Evolutionary conservation across 148 eudicot genomes (phyloP).

Genomic region (Amaranthus cruentus): DNA sequence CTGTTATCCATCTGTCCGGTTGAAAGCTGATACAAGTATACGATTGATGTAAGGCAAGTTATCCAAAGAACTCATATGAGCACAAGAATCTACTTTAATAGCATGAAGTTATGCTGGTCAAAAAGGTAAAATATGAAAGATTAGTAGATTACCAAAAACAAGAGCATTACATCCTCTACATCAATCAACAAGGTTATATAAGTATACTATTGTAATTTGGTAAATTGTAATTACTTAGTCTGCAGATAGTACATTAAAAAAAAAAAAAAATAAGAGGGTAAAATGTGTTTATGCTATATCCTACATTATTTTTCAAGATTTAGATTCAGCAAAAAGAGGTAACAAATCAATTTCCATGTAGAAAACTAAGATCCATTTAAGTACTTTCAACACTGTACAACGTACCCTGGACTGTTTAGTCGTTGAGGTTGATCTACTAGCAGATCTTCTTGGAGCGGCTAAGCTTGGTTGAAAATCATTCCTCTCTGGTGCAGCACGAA

Average conservation of each 20-base stretch:
- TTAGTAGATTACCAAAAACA: neutral
- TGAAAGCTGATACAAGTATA: constrained; percentile 50
- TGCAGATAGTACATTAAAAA: too few relatives aligned
- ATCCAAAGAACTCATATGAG: neutral
- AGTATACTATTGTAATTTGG: neutral
- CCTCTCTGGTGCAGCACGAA: constrained; percentile 62
- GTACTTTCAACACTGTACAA: neutral
- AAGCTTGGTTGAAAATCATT: constrained; percentile 48
- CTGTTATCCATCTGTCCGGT: constrained; percentile 67
- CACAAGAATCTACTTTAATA: neutral
- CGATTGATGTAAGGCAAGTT: neutral
- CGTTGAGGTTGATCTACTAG: constrained; percentile 56
- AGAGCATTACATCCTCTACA: neutral
- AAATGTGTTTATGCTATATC: too few relatives aligned
- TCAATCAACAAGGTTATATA: neutral
- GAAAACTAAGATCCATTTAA: neutral
- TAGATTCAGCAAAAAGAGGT: too few relatives aligned
- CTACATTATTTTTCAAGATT: too few relatives aligned
- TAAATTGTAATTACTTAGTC: too few relatives aligned
- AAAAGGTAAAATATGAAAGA: neutral
- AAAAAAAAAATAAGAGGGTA: too few relatives aligned
- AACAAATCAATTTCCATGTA: neutral
- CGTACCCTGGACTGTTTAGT: constrained; percentile 80
- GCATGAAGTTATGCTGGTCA: neutral
- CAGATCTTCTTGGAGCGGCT: constrained; percentile 50